phyloP scores from a whole-genome alignment of 2,329 filamentous ascomycete genomes.

The Ophiostoma ulmi region DNA sequence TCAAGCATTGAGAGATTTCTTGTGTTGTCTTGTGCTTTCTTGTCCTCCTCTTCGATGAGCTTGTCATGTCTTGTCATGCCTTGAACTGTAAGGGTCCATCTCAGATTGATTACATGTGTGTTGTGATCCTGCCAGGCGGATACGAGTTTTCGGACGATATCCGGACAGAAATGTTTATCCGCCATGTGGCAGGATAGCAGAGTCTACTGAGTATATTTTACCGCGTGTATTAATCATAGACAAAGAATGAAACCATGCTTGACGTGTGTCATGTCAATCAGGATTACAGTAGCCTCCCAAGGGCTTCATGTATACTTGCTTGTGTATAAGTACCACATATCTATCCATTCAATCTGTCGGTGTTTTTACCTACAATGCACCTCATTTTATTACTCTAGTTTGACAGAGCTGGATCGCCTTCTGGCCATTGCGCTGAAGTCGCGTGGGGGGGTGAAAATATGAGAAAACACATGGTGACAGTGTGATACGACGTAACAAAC shows the following conservation, averaged over 20 bases:
- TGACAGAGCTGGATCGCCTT: neutral
- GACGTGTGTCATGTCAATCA: neutral
- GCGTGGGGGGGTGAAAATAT: neutral
- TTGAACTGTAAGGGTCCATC: neutral
- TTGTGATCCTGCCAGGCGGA: neutral
- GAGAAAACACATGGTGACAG: neutral
- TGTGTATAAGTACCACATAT: neutral
- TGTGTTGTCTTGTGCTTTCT: neutral
- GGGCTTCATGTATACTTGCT: neutral
- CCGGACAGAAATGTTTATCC: neutral
- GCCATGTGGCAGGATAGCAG: neutral
- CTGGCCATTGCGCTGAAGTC: neutral
- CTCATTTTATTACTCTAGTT: too few relatives aligned
- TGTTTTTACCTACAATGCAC: too few relatives aligned
- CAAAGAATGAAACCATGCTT: neutral
- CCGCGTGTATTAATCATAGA: neutral
- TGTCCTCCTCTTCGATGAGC: neutral
- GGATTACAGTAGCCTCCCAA: neutral
- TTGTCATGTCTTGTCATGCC: neutral
- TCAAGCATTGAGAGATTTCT: slow-evolving; percentile 1
- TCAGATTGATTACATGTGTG: neutral
- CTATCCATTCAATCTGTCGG: neutral
- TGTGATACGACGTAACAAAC: neutral
- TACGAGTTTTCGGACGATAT: neutral
- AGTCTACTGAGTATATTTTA: neutral